Evolutionary conservation across 2,329 filamentous ascomycete species (phyloP), one percentile per base, ranked within the genome.

Genomic region (Mollisiaceae sp.): DNA sequence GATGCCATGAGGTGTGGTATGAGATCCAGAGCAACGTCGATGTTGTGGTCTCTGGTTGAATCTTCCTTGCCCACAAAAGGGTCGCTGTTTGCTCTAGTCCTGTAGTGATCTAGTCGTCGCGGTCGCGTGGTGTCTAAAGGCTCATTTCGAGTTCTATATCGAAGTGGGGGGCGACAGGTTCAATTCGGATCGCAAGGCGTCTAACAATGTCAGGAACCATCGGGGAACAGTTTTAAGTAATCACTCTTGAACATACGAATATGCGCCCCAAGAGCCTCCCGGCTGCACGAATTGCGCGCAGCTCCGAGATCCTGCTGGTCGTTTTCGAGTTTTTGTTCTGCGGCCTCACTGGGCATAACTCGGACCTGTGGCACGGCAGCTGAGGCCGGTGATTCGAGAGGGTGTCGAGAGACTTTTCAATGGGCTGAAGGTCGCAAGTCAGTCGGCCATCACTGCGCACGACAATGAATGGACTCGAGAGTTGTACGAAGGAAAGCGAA

Each of bases 1-100:
- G 75, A 72, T 58, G 71, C 74, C 75, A 76, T 76, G 69, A 69
- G 69, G 64, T 57, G 52, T 50, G 57, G 43, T 60, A 43, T 47
- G 36, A 22, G 38, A 15, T 54, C 27, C 54, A 36, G 22, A 12
- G 12, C 27, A n/a, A 36, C 35, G 14, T 24, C 20, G 45, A 20
- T 22, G 8, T 50, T 2, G 22, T 24, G 22, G n/a, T 20, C 45
- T 50, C n/a, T 15, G 15, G 12, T 18, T 43, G 41, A 43, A 6
- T 4, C 8, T 50, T 50, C n/a, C 45, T 50, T 20, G 45, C 45
- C 24, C n/a, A 38, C 47, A 32, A 41, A 61, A 50, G n/a, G 50
- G 18, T 52, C 39, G 36, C 22, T 27, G n/a, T 52, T 35, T 45
- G 24, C 47, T 38, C 50, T 54, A 18, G 52, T 64, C 24, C 36